Evolutionary conservation across 2,329 filamentous ascomycete species (phyloP), one percentile per base, ranked within the genome.

Genomic region (Leptoxyphium fumago): DNA sequence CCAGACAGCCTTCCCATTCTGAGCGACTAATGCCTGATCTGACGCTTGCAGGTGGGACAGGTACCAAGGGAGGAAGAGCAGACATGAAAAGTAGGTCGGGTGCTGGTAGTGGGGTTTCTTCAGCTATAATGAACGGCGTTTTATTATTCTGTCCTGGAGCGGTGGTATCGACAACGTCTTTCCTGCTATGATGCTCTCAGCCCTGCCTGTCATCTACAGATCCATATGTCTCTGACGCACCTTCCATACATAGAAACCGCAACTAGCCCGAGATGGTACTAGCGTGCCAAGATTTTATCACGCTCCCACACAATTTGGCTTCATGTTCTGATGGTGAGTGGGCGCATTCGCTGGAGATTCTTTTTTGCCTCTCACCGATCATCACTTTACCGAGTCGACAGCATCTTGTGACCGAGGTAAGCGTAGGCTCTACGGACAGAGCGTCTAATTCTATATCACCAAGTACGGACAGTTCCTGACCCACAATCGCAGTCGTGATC

Each of bases 1-100:
- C 75, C 40, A 93, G 66, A 59, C 82, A 86, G 29, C 75, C 70
- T 50, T 81, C 72, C 87, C 87, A 94, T 63, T 94, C 84, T 42
- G 72, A 65, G 2, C 77, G 65, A 34, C 72, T 69, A 47, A 94
- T 73, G 52, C 74, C 73, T 51, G 74, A 73, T 56, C 78, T 78
- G 67, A 86, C 78, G 44, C 69, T 67, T 29, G 74, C 66, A 48
- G 80, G 73, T 14, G 88, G 89, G 54, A 91, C 87, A 15, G 82
- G 75, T 45, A 82, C 86, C 62, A 95, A 72, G 29, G 79, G 73
- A 38, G 86, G 86, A 41, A 88, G 65, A 43, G 65, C 58, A 36
- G 32, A 15, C 32, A 13, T 36, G 15, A 26, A 26, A 26, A 26
- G 3, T 4, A 26, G 21, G 21, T 26, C 21, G 21, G 3, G 3